Base-by-base conservation (phyloP, 2,329 filamentous ascomycete genomes). In the Paramyrothecium sp. region DNA sequence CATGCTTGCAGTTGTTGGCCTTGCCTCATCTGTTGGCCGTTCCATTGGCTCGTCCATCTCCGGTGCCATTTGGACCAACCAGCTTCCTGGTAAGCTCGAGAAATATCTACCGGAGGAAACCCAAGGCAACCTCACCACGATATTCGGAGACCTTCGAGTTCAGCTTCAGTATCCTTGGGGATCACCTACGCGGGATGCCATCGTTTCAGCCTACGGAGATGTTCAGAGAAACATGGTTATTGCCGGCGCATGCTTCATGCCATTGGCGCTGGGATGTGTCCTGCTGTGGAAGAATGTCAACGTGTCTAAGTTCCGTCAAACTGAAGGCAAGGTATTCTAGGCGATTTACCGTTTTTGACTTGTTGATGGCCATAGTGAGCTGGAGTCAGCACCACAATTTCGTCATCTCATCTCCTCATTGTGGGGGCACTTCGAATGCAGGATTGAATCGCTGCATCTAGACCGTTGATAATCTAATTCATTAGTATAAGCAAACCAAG, bases 151-250 rank as follows among this genome's bases (percentile, higher is more conserved):
- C 51, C 65, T 78, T 46, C 84, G 84, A 59, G 75, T 73, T 3
- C 88, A 89, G 61, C 68, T 85, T 3, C 70, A 69, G 19, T 88
- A 85, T 64, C 71, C 75, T 0, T 63, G 76, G 30, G 84, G 84
- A 2, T 79, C 71, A 3, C 73, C 78, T 0, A 79, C 77, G 17
- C 71, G 87, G 4, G 66, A 74, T 11, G 85, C 80, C 0, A 89
- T 90, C 58, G 81, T 85, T 53, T 70, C 73, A 16, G 84, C 87
- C 0, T 90, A 90, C 62, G 80, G 74, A 1, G 78, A 82, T 51
- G 75, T 81, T 0, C 82, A 84, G 69, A 71, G 73, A 16, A 71
- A 75, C 46, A 82, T 84, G 79, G 69, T 83, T 53, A 78, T 83
- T 47, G 77, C 78, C 1, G 81, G 80, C 46, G 69, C 73, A 26